Conservation (phyloP, 306 rosid genomes). For the Boehmeria nivea region DNA sequence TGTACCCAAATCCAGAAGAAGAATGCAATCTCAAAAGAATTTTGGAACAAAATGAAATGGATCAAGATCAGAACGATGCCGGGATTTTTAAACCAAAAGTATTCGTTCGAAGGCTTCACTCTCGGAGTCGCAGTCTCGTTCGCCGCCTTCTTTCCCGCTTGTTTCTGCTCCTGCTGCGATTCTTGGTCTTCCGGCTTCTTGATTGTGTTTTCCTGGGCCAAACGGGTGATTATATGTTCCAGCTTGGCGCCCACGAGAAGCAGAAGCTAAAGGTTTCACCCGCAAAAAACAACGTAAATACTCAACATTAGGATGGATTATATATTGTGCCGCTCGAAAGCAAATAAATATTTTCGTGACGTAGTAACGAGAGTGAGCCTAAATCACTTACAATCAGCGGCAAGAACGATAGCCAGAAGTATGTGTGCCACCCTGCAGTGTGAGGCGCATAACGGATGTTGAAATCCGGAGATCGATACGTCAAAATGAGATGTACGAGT, state of each 20-base stretch:
- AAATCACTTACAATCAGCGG: constrained; percentile 68
- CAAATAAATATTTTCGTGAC: too few relatives aligned
- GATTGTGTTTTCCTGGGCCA: constrained; percentile 51
- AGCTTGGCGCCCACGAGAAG: constrained; percentile 94
- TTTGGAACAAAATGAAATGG: constrained; percentile 92
- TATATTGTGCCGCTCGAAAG: constrained; percentile 10
- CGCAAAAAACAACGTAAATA: background rate
- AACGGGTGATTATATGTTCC: constrained; percentile 62
- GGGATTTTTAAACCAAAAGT: constrained; percentile 73
- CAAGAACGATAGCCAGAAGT: constrained; percentile 88
- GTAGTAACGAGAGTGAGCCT: too few relatives aligned
- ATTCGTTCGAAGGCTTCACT: constrained; percentile 70
- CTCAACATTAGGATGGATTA: constrained; percentile 14
- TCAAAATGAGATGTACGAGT: constrained; percentile 7
- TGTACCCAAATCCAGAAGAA: constrained; percentile 93
- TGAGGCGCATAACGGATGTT: too few relatives aligned
- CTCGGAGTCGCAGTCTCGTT: background rate
- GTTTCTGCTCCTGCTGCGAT: constrained; percentile 4
- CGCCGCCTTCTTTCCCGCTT: constrained; percentile 1
- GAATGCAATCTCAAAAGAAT: constrained; percentile 89
- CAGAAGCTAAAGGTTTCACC: constrained; percentile 51
- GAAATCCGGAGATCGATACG: too few relatives aligned
- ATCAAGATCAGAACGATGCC: constrained; percentile 54
- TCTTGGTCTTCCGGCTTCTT: constrained; percentile 7
- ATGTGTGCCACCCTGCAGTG: constrained; percentile 89